Evolutionary conservation across 2,329 filamentous ascomycete species (phyloP).

Genomic region (Pseudogymnoascus sp.): DNA sequence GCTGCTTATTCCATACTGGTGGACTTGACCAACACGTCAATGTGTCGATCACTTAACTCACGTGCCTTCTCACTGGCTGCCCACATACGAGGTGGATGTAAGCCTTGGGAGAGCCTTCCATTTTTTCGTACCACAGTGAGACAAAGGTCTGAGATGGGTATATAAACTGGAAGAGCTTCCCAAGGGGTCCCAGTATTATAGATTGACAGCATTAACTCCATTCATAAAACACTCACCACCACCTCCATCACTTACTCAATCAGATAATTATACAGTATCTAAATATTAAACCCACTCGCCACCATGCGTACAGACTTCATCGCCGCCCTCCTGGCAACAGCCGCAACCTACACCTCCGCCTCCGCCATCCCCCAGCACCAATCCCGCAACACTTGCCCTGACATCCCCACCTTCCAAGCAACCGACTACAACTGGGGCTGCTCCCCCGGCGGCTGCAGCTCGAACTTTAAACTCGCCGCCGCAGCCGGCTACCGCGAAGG

Average conservation of each 20-base stretch:
- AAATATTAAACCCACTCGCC: background rate
- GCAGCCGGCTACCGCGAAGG: slow-evolving; percentile 17
- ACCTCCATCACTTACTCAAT: background rate
- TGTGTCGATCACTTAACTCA: background rate
- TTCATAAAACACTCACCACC: background rate
- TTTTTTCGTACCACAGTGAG: background rate
- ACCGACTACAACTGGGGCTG: slow-evolving; percentile 15
- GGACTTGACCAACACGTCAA: background rate
- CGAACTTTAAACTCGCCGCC: slow-evolving; percentile 20
- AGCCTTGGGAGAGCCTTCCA: background rate
- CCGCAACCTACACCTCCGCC: background rate
- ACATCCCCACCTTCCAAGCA: background rate
- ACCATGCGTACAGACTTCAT: background rate
- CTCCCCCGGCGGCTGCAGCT: slow-evolving; percentile 22
- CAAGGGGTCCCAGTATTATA: background rate
- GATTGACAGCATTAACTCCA: background rate
- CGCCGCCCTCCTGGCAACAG: background rate
- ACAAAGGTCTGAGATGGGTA: background rate
- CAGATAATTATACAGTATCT: background rate
- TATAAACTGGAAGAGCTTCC: background rate
- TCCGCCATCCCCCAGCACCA: background rate
- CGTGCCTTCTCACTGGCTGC: background rate
- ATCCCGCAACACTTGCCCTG: background rate
- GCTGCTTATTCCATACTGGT: background rate
- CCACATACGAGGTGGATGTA: background rate